Base-by-base conservation (phyloP, 768 basidiomycete species). In the Tulasnella sp. region DNA sequence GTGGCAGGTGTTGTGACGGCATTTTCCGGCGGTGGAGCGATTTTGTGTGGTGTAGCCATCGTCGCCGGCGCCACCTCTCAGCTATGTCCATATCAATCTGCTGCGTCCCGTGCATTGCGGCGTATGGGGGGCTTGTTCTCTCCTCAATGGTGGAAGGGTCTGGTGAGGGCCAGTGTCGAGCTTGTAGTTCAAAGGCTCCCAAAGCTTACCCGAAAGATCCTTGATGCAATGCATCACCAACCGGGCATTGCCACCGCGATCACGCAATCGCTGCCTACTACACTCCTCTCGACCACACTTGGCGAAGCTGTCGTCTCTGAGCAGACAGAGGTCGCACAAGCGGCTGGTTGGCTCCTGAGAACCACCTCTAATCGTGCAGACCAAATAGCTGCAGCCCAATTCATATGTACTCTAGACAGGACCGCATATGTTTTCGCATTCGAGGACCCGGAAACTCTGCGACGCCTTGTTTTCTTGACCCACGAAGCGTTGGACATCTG, bases 1-100 rank as follows among this genome's bases (percentile, higher is more conserved):
- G 74, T 74, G n/a, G 74, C 74, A 13, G n/a, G 40, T 5, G 26
- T n/a, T 26, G 74, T 74, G 9, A 37, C 29, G 2, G 74, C 74
- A 37, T 48, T 74, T 46, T 46, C 74, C 18, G 42, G 16, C 13
- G 9, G 51, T 16, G 74, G 74, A 37, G 5, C 23, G 5, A 2
- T 55, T 16, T 7, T 46, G 5, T 55, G 15, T 55, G 42, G 40
- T 15, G n/a, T 55, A 7, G 5, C 51, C 7, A 37, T 74, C n/a
- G 29, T 74, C 16, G 74, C 74, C 26, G 74, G 70, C 20, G 42
- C 70, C 20, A 26, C 32, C 18, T 40, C 70, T 44, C 70, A 6
- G 20, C 18, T 44, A 26, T 71, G 70, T 32, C 70, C 70, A n/a
- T 71, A 39, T 44, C 70, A 71, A 71, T 39, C 39, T 0, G 37